Evolutionary conservation across 2,329 filamentous ascomycete species (phyloP).

Genomic region (Aureobasidium sp.): DNA sequence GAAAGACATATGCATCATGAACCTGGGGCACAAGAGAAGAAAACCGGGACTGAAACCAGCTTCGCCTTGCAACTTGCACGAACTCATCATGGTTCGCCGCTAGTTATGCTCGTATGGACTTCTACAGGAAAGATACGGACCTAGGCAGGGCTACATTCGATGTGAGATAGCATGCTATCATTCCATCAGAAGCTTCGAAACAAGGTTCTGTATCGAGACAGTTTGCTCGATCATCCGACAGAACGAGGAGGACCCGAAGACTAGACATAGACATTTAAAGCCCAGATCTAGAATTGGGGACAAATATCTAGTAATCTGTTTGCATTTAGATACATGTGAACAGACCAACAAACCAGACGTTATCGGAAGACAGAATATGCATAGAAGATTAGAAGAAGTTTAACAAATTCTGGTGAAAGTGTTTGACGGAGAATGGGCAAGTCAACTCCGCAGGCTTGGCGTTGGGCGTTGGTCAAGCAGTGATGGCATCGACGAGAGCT

Average conservation of each 20-base stretch:
- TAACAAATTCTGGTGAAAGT: not conserved
- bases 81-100: not conserved
- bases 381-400: not conserved
- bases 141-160: not conserved
- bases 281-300: not conserved
- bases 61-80: not conserved
- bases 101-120: not conserved
- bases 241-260: not conserved
- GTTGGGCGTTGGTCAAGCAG: not conserved
- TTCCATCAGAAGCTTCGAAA: not conserved
- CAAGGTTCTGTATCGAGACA: not conserved
- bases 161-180: no score
- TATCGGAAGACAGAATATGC: not conserved
- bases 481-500: not conserved
- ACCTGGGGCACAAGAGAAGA: not conserved
- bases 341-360: not conserved
- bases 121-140: not conserved
- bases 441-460: conserved; percentile 10
- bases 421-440: not conserved
- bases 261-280: not conserved
- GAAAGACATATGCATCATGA: not conserved
- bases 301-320: not conserved
- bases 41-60: not conserved
- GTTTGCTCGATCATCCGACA: not conserved
- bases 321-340: not conserved